Percentiles rank a stretch among this genome's conserved stretches.
Conservation (phyloP, 768 basidiomycete species). For the Pleurotus djamor region DNA sequence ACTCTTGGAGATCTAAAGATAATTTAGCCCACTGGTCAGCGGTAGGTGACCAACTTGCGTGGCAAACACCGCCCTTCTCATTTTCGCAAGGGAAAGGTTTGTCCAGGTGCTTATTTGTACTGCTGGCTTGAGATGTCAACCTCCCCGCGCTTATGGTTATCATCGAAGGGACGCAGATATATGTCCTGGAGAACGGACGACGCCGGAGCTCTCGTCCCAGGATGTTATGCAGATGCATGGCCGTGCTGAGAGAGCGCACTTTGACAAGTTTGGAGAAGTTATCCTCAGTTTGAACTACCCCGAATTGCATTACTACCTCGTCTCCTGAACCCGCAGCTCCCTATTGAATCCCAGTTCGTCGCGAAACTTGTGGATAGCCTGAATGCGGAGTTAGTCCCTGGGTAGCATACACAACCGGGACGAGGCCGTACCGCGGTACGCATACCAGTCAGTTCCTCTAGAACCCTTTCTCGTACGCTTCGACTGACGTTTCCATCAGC, state of each 20-base stretch:
- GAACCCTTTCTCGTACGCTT: conserved; percentile 9
- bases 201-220: conserved; percentile 94
- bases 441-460: conserved; percentile 70
- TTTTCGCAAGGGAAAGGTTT: conserved; percentile 55
- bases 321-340: conserved; percentile 94
- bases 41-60: too few relatives aligned
- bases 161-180: conserved; percentile 99
- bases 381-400: conserved; percentile 95
- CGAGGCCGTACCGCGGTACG: conserved; percentile 98
- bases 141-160: conserved; percentile 97
- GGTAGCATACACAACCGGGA: conserved; percentile 94
- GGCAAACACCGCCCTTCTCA: too few relatives aligned
- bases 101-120: conserved; percentile 96
- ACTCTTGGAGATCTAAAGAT: too few relatives aligned
- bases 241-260: conserved; percentile 95
- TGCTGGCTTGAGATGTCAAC: conserved; percentile 99
- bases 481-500: conserved; percentile 33
- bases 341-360: conserved; percentile 96
- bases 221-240: conserved; percentile 99
- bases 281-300: conserved; percentile 98
- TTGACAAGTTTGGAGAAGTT: conserved; percentile 95
- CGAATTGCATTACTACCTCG: conserved; percentile 95
- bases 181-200: conserved; percentile 97
- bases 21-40: too few relatives aligned
- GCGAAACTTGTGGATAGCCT: conserved; percentile 90